Percentiles rank a stretch among this genome's conserved stretches.
These are phyloP conservation scores for Acrocalymma vagum DNA, from an alignment of 2,329 filamentous ascomycete genomes.

Conservation along the genomic window DNA sequence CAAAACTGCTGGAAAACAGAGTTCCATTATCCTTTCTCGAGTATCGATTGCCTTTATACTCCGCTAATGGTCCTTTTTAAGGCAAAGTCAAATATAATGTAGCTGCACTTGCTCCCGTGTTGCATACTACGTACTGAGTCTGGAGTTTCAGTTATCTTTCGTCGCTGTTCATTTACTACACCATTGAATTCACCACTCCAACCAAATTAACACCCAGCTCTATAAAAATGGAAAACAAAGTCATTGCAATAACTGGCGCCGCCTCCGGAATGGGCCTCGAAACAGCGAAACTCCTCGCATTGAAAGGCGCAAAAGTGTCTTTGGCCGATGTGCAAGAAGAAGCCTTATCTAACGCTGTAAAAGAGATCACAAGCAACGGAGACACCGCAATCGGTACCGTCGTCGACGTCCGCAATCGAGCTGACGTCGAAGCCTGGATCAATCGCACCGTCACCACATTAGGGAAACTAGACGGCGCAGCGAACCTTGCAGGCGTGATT, in stretches of 20 bases:
- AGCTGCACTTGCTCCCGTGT: too few species aligned
- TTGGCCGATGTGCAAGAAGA: conserved; percentile 48
- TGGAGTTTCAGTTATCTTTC: too few species aligned
- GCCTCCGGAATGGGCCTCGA: conserved; percentile 49
- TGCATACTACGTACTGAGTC: too few species aligned
- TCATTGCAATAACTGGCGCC: conserved; percentile 44
- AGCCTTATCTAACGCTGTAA: conserved; percentile 18
- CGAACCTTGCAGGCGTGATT: conserved; percentile 56
- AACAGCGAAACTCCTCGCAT: conserved; percentile 43
- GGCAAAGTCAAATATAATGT: too few species aligned
- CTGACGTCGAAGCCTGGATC: conserved; percentile 48
- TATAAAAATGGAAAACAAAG: conserved; percentile 23
- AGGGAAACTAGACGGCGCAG: conserved; percentile 48
- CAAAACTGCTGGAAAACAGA: too few species aligned
- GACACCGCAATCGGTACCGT: conserved; percentile 9
- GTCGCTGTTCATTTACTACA: too few species aligned
- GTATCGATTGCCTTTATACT: too few species aligned
- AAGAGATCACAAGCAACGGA: conserved; percentile 5
- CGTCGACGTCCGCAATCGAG: conserved; percentile 44
- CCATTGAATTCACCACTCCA: too few species aligned
- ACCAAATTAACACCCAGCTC: conserved; percentile 14
- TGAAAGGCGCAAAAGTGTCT: conserved; percentile 47
- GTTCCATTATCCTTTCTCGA: too few species aligned
- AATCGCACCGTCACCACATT: conserved; percentile 39
- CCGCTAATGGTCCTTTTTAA: too few species aligned